Evolutionary conservation across 495 filamentous ascomycete species (phyloP).

Genomic region (Penicillium flavigenum): DNA sequence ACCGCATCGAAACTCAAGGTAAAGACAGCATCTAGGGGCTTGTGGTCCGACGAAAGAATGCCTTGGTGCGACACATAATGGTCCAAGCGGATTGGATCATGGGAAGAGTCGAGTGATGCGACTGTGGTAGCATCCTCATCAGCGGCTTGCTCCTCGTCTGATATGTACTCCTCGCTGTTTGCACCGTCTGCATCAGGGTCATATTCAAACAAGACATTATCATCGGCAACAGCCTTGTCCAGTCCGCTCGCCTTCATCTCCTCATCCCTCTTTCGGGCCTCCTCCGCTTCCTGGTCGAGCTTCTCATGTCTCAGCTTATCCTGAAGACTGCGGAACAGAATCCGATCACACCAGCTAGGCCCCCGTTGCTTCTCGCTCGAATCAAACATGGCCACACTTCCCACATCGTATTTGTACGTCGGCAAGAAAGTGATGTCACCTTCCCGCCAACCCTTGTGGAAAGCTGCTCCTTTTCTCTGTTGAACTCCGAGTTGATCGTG

Average conservation of each 20-base stretch:
- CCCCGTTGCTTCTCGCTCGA: constrained; percentile 89
- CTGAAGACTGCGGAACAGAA: constrained; percentile 75
- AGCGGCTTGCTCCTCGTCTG: constrained; percentile 28
- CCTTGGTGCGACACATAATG: constrained; percentile 86
- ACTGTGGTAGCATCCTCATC: constrained; percentile 18
- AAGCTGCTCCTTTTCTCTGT: constrained; percentile 70
- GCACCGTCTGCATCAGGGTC: constrained; percentile 62
- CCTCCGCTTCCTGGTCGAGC: constrained; percentile 61
- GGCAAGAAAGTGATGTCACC: constrained; percentile 86
- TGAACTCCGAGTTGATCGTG: constrained; percentile 86
- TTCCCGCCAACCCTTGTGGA: constrained; percentile 90
- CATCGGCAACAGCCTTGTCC: constrained; percentile 71
- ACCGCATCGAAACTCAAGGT: constrained; percentile 80
- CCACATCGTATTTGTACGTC: constrained; percentile 95
- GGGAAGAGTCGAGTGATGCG: constrained; percentile 15
- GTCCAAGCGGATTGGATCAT: constrained; percentile 61
- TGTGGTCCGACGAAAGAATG: constrained; percentile 91
- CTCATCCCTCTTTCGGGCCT: constrained; percentile 69
- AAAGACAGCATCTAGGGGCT: constrained; percentile 81
- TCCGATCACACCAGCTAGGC: constrained; percentile 98
- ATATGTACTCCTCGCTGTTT: constrained; percentile 63
- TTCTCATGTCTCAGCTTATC: constrained; percentile 71
- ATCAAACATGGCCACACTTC: constrained; percentile 91
- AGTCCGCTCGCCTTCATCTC: constrained; percentile 81
- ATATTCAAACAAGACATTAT: constrained; percentile 86